Evolutionary conservation across 2,329 filamentous ascomycete genomes (phyloP).

Genomic region (Elsinoe batatas): DNA sequence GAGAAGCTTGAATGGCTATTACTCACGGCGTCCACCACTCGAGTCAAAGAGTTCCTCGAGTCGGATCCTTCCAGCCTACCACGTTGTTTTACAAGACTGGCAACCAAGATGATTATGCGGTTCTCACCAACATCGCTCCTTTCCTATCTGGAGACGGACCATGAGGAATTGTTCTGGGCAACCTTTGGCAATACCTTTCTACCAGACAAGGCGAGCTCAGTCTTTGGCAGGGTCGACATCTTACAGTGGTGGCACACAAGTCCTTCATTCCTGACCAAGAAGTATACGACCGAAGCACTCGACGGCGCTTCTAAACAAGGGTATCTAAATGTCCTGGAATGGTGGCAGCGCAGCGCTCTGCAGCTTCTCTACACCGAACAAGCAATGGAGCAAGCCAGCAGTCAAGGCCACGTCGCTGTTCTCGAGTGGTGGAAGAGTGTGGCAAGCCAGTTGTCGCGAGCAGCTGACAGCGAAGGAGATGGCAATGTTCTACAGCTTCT

Average conservation of each 20-base stretch:
- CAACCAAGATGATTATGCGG: conserved; percentile 82
- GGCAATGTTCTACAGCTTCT: conserved; percentile 39
- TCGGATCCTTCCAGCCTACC: conserved; percentile 52
- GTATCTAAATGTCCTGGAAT: conserved; percentile 75
- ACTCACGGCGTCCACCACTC: conserved; percentile 58
- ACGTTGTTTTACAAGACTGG: conserved; percentile 66
- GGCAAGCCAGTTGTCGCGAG: conserved; percentile 30
- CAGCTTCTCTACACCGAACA: conserved; percentile 76
- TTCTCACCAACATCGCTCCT: conserved; percentile 77
- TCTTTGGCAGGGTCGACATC: conserved; percentile 75
- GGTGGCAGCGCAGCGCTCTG: conserved; percentile 78
- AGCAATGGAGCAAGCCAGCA: conserved; percentile 78
- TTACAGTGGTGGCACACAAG: conserved; percentile 87
- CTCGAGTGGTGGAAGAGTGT: conserved; percentile 88
- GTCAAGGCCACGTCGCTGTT: conserved; percentile 72
- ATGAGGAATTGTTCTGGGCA: conserved; percentile 70
- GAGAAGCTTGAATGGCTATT: conserved; percentile 78
- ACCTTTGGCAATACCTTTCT: conserved; percentile 75
- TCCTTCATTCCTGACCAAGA: conserved; percentile 70
- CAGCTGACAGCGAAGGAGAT: conserved; percentile 17
- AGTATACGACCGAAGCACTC: conserved; percentile 75
- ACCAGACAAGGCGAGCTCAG: conserved; percentile 77
- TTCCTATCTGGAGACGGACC: conserved; percentile 56
- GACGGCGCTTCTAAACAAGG: conserved; percentile 81
- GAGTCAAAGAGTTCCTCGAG: conserved; percentile 64